Evolutionary conservation across 345 rosid genomes (phyloP), one percentile per base, ranked within the genome.

Genomic region (Angophora floribunda): DNA sequence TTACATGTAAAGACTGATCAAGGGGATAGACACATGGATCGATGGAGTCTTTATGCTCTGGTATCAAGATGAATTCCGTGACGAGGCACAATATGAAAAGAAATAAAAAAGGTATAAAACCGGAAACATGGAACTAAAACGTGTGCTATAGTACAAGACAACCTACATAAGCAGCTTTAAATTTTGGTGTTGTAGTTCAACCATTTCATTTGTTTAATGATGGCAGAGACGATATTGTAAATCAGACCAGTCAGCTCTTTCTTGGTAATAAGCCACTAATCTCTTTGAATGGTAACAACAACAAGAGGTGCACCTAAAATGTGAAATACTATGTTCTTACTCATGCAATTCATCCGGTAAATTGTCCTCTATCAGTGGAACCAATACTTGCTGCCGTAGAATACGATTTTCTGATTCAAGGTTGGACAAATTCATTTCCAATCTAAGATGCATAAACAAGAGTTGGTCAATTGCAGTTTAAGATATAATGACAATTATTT

Each of bases 331-430:
- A 32, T 52, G 55, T 85, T 87, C 95, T 94, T 93, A 97, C 98
- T 87, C 91, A 87, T 84, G 94, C 86, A 85, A 89, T 92, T 93
- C 92, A 95, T 51, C 90, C 53, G 97, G 87, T 91, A 96, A 89
- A 88, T 96, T 82, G 92, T 95, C 95, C 87, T 94, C 97, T 84
- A 98, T 96, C 49, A 99, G 99, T 22, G 99, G 92, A 87, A 97
- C 92, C 90, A 98, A 91, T 87, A 98, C 97, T 91, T 98, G 99
- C 91, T 98, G 99, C 67, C 99, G 97, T 65, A 98, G 98, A 61
- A 98, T 98, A 94, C 97, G 99, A 93, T 92, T 98, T 91, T 98
- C 99, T 4, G 99, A 96, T 91, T 98, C 99, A 52, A 96, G 94
- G 91, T 97, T 98, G 90, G 97, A 94, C 89, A 98, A 97, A 89